Percentiles rank a stretch among this genome's conserved stretches.
These are phyloP conservation scores for Pestalotiopsis sp. DNA, from an alignment of 2,329 filamentous ascomycete species.

Conservation along the genomic window DNA sequence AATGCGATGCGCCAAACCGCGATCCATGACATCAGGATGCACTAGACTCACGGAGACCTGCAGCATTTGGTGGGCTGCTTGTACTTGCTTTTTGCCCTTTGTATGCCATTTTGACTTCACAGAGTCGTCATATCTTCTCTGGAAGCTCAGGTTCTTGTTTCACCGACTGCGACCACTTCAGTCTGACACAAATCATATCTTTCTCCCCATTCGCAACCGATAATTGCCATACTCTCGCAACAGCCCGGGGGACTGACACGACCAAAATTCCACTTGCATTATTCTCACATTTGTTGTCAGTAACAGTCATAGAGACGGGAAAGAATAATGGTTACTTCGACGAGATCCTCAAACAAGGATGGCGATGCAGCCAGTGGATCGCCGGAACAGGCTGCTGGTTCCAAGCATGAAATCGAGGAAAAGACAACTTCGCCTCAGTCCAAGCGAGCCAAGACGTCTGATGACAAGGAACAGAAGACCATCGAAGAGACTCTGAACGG, in stretches of 20 bases:
- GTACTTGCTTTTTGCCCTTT: background rate
- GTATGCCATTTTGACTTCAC: background rate
- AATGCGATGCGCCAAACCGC: background rate
- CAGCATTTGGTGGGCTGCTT: background rate
- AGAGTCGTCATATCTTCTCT: background rate
- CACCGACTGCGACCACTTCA: background rate
- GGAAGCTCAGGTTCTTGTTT: background rate
- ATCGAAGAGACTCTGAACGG: slow-evolving; percentile 51
- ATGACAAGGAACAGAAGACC: slow-evolving; percentile 48
- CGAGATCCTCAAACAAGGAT: slow-evolving; percentile 22
- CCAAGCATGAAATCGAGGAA: slow-evolving; percentile 37
- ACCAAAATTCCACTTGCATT: too few species aligned
- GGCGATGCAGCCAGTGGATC: slow-evolving; percentile 13
- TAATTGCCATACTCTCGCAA: background rate
- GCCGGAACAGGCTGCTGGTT: slow-evolving; percentile 24
- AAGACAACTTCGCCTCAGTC: slow-evolving; percentile 32
- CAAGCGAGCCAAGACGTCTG: slow-evolving; percentile 39
- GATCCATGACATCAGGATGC: background rate
- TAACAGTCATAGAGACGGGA: background rate
- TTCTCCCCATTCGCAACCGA: background rate
- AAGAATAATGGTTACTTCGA: slow-evolving; percentile 1
- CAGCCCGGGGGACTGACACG: too few species aligned
- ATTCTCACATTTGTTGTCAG: too few species aligned
- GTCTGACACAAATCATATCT: background rate
- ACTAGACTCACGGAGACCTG: background rate